Evolutionary conservation across 1,284 basidiomycete genomes (phyloP).

Genomic region (Pseudozyma flocculosa): DNA sequence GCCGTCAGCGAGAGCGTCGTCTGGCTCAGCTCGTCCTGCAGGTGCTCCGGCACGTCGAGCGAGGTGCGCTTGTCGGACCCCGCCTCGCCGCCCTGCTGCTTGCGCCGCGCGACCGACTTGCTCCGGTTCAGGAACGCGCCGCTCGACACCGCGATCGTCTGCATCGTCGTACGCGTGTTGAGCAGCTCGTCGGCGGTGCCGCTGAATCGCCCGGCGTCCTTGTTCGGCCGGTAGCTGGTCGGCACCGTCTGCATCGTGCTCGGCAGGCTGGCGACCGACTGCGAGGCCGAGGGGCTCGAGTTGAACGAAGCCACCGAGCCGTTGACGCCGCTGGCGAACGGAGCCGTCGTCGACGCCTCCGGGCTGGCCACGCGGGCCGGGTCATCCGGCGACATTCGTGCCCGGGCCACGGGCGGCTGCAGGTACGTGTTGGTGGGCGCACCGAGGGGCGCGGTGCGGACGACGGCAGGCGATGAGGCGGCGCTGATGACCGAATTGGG

Average conservation of each 20-base stretch:
- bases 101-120: conserved; percentile 26
- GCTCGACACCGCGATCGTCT: conserved; percentile 48
- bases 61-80: conserved; percentile 21
- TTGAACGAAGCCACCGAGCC: conserved; percentile 10
- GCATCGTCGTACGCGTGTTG: conserved; percentile 52
- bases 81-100: conserved; percentile 17
- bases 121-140: conserved; percentile 26
- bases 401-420: conserved; percentile 31
- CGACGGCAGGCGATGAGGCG: conserved; percentile 34
- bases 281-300: conserved; percentile 34
- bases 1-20: conserved; percentile 47
- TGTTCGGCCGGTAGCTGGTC: conserved; percentile 39
- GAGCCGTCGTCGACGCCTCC: conserved; percentile 1
- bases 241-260: conserved; percentile 38
- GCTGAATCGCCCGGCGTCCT: conserved; percentile 38
- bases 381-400: conserved; percentile 23
- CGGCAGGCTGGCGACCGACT: conserved; percentile 27
- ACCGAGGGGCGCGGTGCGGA: conserved; percentile 48
- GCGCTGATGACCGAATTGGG: conserved; percentile 36
- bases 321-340: conserved; percentile 5
- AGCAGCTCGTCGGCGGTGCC: conserved; percentile 44
- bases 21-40: conserved; percentile 40
- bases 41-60: conserved; percentile 36
- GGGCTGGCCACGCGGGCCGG: conserved; percentile 7
- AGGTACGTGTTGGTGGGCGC: conserved; percentile 50